Evolutionary conservation across 768 basidiomycete species (phyloP), one percentile per base, ranked within the genome.

Genomic region (Candolleomyces eurysporus): DNA sequence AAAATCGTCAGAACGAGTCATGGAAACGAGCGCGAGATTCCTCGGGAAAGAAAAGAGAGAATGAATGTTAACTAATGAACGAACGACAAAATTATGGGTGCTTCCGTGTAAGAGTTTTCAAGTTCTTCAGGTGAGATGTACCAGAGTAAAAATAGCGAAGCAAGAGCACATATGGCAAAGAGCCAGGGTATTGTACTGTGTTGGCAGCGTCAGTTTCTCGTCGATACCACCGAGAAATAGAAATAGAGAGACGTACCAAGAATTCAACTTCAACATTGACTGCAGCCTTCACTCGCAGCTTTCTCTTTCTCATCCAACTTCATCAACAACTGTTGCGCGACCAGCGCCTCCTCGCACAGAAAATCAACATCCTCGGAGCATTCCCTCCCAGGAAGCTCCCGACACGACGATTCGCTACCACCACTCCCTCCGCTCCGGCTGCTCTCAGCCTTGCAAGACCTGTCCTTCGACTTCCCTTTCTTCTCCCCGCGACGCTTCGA

Each of bases 341-440:
- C 67, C 60, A 76, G 64, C 40, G 73, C 72, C 61, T 76, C 75
- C 54, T 76, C 75, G 55, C 73, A 51, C 30, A 68, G 69, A 49
- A 74, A 71, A 40, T 68, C 71, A 10, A 60, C 63, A 48, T 73
- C 71, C 51, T 69, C 68, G 11, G 5, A 48, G 26, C 4, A 40
- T 6, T 4, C 22, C 59, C 50, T n/a, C 48, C 39, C 46, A 16
- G 46, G 43, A 22, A 17, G 16, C 49, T 50, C 48, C n/a, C 8
- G 40, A 21, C 54, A 14, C 54, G n/a, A 49, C 56, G 59, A 30
- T 43, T 19, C 49, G 31, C 30, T 58, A 19, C 26, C 60, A 40
- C 5, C 53, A 22, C 60, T 43, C 26, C 48, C 36, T 11, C 30
- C 26, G 13, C 53, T 52, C 53, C 55, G 57, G 31, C 40, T 52